Evolutionary conservation across 441 rosid genomes (phyloP).

Genomic region (Pelargonium citronellum): DNA sequence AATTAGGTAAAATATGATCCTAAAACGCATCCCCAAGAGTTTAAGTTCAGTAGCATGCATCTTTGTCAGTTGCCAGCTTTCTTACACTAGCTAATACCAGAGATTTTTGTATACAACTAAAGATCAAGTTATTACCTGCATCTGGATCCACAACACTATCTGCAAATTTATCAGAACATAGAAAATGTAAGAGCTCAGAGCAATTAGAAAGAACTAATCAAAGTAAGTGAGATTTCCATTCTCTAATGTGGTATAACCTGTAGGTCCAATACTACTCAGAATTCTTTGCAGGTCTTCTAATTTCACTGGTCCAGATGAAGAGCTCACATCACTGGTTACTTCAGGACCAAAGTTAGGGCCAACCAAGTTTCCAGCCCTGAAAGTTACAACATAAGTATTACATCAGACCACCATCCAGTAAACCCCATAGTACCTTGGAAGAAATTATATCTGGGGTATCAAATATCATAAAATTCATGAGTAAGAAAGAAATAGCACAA

Average conservation of each 20-base stretch:
- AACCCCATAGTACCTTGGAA: background rate
- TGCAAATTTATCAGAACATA: slow-evolving; percentile 32
- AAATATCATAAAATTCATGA: background rate
- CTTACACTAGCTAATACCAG: slow-evolving; percentile 10
- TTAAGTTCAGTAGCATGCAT: background rate
- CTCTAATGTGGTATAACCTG: slow-evolving; percentile 36
- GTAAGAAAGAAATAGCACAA: background rate
- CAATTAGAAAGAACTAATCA: slow-evolving; percentile 9
- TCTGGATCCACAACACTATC: slow-evolving; percentile 60
- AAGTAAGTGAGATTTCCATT: slow-evolving; percentile 5
- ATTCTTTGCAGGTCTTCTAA: slow-evolving; percentile 86
- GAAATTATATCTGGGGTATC: background rate
- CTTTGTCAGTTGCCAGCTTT: background rate
- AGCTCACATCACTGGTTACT: slow-evolving; percentile 58
- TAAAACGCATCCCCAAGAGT: background rate
- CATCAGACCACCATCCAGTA: slow-evolving; percentile 7
- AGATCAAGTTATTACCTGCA: slow-evolving; percentile 47
- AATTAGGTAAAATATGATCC: background rate
- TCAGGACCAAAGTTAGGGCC: slow-evolving; percentile 58
- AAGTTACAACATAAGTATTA: slow-evolving; percentile 12
- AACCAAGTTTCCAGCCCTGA: slow-evolving; percentile 77
- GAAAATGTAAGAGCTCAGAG: slow-evolving; percentile 23
- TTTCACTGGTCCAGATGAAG: slow-evolving; percentile 81
- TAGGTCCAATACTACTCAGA: slow-evolving; percentile 67
- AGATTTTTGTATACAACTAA: slow-evolving; percentile 1